phyloP scores from a whole-genome alignment of 2,329 filamentous ascomycete species.

The Penicillium sp. region DNA sequence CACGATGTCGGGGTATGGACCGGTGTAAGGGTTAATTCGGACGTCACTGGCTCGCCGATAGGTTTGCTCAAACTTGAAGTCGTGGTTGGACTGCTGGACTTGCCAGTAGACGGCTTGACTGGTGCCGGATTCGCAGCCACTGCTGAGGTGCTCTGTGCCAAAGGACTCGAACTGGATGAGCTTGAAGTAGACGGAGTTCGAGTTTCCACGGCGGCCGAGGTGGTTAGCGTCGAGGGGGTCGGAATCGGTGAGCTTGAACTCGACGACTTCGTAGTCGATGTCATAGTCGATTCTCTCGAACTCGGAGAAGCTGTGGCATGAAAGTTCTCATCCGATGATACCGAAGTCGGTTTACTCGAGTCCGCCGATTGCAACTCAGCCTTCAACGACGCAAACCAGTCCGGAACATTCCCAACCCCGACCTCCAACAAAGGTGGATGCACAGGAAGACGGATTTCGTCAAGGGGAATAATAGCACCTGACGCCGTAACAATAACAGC shows the following conservation, averaged over 20 bases:
- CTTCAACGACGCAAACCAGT: not conserved
- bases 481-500: constrained; percentile 10
- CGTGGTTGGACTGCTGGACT: not conserved
- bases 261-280: not conserved
- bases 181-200: not conserved
- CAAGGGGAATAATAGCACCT: constrained; percentile 14
- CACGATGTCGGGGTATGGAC: not conserved
- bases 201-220: not conserved
- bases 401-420: not conserved
- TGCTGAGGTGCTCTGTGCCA: too few relatives aligned
- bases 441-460: not conserved
- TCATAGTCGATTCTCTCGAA: not conserved
- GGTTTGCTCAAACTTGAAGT: not conserved
- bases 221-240: not conserved
- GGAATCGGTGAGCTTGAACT: not conserved
- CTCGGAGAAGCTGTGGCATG: too few relatives aligned
- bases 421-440: not conserved
- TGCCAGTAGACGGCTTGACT: not conserved
- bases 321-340: not conserved
- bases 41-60: not conserved
- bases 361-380: not conserved
- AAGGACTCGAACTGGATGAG: too few relatives aligned
- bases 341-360: not conserved
- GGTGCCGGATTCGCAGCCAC: not conserved
- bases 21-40: not conserved